Evolutionary conservation across 2,329 filamentous ascomycete genomes (phyloP).

Genomic region (Sporothrix brunneoviolacea): DNA sequence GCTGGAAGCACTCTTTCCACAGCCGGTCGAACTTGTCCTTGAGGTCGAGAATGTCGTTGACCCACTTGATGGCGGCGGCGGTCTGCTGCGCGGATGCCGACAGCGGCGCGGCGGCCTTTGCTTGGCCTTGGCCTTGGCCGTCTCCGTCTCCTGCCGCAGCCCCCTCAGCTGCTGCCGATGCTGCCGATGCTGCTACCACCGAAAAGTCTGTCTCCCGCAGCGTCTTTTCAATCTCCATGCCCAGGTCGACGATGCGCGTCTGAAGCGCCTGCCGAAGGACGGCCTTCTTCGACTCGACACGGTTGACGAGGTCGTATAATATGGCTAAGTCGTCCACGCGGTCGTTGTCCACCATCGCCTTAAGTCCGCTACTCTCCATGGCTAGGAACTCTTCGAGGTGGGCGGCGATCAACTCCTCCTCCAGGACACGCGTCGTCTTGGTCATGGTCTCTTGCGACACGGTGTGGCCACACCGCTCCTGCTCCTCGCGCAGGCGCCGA

Average conservation of each 20-base stretch:
- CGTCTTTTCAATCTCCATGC: conserved; percentile 71
- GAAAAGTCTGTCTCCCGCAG: conserved; percentile 51
- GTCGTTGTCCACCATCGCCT: conserved; percentile 88
- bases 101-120: conserved; percentile 36
- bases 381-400: conserved; percentile 77
- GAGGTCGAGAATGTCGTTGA: conserved; percentile 77
- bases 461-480: conserved; percentile 74
- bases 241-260: conserved; percentile 69
- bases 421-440: conserved; percentile 71
- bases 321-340: conserved; percentile 70
- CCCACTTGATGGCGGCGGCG: conserved; percentile 84
- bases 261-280: conserved; percentile 67
- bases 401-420: conserved; percentile 68
- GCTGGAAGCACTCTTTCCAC: conserved; percentile 64
- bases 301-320: conserved; percentile 69
- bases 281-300: conserved; percentile 68
- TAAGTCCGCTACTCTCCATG: conserved; percentile 77
- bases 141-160: neutral
- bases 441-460: conserved; percentile 64
- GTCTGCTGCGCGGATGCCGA: conserved; percentile 70
- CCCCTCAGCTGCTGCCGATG: conserved; percentile 21
- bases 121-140: neutral
- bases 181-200: conserved; percentile 31
- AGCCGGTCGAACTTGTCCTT: conserved; percentile 88
- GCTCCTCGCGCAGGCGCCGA: conserved; percentile 71